A percentile compares a stretch with the other conserved stretches of the same genome.
Conservation (phyloP, 371 early-diverging fungal genomes). For the Mucor plumbeus region DNA sequence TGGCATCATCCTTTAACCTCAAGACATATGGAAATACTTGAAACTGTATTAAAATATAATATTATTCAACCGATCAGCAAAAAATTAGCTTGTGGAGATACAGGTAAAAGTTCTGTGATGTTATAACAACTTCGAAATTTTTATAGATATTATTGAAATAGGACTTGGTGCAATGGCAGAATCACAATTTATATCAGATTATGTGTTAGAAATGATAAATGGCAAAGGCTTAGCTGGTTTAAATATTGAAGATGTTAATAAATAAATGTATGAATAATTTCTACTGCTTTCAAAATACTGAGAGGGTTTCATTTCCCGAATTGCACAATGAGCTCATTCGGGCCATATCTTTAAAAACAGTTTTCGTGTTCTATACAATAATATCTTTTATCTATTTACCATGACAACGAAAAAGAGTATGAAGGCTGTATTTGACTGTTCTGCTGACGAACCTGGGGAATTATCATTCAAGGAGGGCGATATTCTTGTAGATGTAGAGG, state of each 20-base stretch:
- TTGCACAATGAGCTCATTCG: not conserved
- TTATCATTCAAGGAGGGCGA: slow-evolving; percentile 65
- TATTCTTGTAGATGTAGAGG: slow-evolving; percentile 56
- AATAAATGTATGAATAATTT: not conserved
- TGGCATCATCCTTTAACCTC: slow-evolving; percentile 93
- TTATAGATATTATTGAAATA: not conserved
- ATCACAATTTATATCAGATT: slow-evolving; percentile 16
- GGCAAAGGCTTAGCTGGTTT: not conserved
- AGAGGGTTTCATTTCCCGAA: slow-evolving; percentile 2
- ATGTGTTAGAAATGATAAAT: slow-evolving; percentile 3
- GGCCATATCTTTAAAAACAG: too few relatives aligned
- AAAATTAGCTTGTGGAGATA: slow-evolving; percentile 91
- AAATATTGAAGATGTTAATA: slow-evolving; percentile 2
- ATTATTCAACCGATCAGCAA: slow-evolving; percentile 87
- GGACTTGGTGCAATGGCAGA: slow-evolving; percentile 37
- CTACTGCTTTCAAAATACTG: not conserved
- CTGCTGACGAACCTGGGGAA: slow-evolving; percentile 65
- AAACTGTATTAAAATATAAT: slow-evolving; percentile 56
- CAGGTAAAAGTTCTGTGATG: slow-evolving; percentile 50
- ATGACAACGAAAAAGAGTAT: slow-evolving; percentile 40
- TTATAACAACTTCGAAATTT: not conserved
- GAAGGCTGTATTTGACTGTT: slow-evolving; percentile 67
- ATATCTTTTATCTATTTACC: not conserved
- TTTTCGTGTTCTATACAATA: slow-evolving; percentile 4
- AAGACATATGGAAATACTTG: slow-evolving; percentile 67